These are phyloP conservation scores for Populus tremula DNA, from an alignment of 345 rosid genomes.

Conservation along the genomic window DNA sequence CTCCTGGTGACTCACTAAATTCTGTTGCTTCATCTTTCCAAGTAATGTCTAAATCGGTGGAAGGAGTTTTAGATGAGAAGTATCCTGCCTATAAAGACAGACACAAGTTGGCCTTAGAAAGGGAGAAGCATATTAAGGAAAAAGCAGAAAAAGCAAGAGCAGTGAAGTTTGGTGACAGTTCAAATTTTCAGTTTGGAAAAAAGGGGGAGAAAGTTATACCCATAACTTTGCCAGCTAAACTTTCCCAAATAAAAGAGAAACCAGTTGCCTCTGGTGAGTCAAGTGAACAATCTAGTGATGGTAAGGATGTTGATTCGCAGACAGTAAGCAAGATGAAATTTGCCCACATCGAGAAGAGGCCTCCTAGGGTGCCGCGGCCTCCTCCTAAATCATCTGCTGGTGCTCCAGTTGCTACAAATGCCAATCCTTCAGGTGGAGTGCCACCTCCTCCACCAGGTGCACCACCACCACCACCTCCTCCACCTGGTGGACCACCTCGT, in stretches of 20 bases:
- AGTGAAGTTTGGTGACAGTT: slow-evolving; percentile 50
- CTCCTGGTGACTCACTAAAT: slow-evolving; percentile 63
- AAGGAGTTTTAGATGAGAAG: slow-evolving; percentile 70
- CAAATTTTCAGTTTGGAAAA: slow-evolving; percentile 25
- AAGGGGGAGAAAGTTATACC: slow-evolving; percentile 30
- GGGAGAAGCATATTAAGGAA: slow-evolving; percentile 81
- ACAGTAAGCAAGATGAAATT: slow-evolving; percentile 63
- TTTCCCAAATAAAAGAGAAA: slow-evolving; percentile 76
- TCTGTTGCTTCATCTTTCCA: slow-evolving; percentile 73
- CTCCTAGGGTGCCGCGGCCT: slow-evolving; percentile 75
- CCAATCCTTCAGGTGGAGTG: slow-evolving; percentile 29
- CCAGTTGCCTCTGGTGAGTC: slow-evolving; percentile 32
- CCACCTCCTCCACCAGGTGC: slow-evolving; percentile 61
- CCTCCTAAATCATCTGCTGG: slow-evolving; percentile 70
- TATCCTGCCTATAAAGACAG: slow-evolving; percentile 92
- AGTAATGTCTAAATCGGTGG: slow-evolving; percentile 86
- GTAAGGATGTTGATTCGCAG: slow-evolving; percentile 52
- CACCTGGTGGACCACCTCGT: slow-evolving; percentile 55
- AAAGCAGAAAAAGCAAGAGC: slow-evolving; percentile 83
- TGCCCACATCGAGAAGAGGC: slow-evolving; percentile 74
- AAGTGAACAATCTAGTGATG: slow-evolving; percentile 51
- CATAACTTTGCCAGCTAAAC: slow-evolving; percentile 61
- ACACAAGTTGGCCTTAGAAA: slow-evolving; percentile 82
- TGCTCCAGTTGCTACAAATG: slow-evolving; percentile 31
- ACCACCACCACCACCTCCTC: slow-evolving; percentile 47